phyloP scores from a whole-genome alignment of 306 rosid species.

The Dicorynia guianensis region DNA sequence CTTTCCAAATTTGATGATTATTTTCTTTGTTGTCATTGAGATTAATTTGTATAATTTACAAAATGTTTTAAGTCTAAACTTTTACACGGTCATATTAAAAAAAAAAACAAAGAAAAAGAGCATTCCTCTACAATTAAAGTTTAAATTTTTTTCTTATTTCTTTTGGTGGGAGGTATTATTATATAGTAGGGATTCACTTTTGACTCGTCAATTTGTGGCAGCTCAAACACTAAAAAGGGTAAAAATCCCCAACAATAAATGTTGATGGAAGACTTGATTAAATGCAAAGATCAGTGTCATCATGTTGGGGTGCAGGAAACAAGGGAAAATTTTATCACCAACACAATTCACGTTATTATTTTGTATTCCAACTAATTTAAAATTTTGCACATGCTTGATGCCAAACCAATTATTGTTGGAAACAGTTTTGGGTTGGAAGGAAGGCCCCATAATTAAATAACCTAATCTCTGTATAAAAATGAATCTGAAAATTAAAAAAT shows the following conservation, averaged over 20 bases:
- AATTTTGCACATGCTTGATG: neutral
- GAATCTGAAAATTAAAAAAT: neutral
- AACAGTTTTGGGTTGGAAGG: neutral
- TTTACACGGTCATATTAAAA: too few relatives aligned
- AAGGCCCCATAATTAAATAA: neutral
- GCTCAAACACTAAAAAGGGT: too few relatives aligned
- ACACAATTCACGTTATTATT: neutral
- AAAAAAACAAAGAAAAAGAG: too few relatives aligned
- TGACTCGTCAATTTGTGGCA: neutral
- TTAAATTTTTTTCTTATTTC: neutral
- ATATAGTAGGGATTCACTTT: slow-evolving; percentile 3
- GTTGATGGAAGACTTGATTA: too few relatives aligned
- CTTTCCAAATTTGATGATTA: too few relatives aligned
- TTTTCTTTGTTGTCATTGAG: too few relatives aligned
- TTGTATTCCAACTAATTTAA: slow-evolving; percentile 1
- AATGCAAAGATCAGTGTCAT: neutral
- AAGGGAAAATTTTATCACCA: neutral
- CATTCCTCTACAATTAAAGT: neutral
- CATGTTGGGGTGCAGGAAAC: neutral
- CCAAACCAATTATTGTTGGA: neutral
- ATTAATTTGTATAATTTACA: too few relatives aligned
- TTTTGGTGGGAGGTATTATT: neutral
- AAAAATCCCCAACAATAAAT: too few relatives aligned
- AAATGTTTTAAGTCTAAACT: too few relatives aligned
- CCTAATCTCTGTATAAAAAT: neutral